These are phyloP conservation scores for Trypanosomatidae sp. DNA, from an alignment of 208 protist species.

Conservation along the genomic window DNA sequence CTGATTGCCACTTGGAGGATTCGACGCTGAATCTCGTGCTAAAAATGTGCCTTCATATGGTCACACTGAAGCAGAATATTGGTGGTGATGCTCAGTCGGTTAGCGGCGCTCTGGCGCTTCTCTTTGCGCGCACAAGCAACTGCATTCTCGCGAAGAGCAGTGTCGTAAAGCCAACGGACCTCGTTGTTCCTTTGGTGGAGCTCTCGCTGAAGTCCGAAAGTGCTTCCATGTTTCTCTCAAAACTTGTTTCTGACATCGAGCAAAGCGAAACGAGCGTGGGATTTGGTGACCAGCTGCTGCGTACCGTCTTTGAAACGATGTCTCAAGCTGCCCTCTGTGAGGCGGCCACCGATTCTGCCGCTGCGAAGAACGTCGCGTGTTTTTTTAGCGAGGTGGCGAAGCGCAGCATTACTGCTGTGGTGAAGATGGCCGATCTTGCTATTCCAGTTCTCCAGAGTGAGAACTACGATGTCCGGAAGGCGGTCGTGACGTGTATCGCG, in stretches of 20 bases:
- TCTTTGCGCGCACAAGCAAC: constrained; percentile 58
- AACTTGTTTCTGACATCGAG: constrained; percentile 80
- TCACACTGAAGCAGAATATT: constrained; percentile 84
- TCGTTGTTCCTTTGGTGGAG: constrained; percentile 81
- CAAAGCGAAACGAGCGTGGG: constrained; percentile 36
- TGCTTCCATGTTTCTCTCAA: constrained; percentile 71
- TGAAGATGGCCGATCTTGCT: constrained; percentile 58
- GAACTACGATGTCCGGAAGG: constrained; percentile 86
- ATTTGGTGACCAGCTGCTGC: constrained; percentile 45
- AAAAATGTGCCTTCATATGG: constrained; percentile 77
- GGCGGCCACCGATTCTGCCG: constrained; percentile 34
- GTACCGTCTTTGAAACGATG: constrained; percentile 67
- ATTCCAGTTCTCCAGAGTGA: constrained; percentile 71
- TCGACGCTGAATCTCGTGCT: constrained; percentile 63
- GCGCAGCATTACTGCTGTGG: constrained; percentile 75
- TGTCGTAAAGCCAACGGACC: constrained; percentile 40
- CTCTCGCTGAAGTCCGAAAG: constrained; percentile 71
- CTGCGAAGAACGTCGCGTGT: constrained; percentile 74
- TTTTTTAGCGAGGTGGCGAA: constrained; percentile 82
- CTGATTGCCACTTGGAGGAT: constrained; percentile 49
- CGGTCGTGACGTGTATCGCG: constrained; percentile 74
- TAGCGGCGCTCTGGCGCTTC: constrained; percentile 57
- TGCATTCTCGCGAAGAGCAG: constrained; percentile 49
- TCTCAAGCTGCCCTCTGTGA: constrained; percentile 62
- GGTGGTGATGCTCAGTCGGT: constrained; percentile 74